phyloP scores from a whole-genome alignment of 2,329 filamentous ascomycete genomes.

The Colletotrichum sp. region DNA sequence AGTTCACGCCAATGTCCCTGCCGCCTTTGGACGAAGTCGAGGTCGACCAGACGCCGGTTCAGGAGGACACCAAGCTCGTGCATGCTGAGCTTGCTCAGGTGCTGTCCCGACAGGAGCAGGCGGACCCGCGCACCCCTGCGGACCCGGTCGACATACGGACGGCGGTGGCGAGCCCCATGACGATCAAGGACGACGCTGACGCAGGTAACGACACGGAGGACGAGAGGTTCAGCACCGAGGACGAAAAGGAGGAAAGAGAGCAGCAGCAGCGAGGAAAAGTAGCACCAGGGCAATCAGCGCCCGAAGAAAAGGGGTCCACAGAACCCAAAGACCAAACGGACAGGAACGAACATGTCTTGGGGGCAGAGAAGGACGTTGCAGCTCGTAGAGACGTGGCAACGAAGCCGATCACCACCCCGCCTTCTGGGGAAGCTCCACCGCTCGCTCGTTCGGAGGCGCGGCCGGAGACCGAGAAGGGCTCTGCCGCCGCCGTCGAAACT shows the following conservation, averaged over 20 bases:
- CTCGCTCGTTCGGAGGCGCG: not conserved
- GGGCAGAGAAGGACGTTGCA: not conserved
- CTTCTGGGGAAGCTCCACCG: not conserved
- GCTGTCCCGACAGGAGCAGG: not conserved
- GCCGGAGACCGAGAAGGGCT: not conserved
- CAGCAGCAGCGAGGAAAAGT: not conserved
- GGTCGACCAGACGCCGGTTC: not conserved
- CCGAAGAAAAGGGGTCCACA: constrained; percentile 21
- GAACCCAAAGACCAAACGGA: constrained; percentile 17
- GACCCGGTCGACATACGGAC: not conserved
- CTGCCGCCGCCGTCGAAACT: not conserved
- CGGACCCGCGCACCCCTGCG: not conserved
- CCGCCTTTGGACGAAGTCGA: not conserved
- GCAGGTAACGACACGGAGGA: not conserved
- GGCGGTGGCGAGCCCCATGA: not conserved
- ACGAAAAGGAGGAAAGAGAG: not conserved
- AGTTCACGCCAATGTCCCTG: constrained; percentile 7
- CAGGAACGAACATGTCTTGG: not conserved
- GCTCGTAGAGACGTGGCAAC: not conserved
- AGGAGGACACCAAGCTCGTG: not conserved
- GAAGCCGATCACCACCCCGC: not conserved
- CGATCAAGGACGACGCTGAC: not conserved
- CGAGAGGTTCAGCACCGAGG: not conserved
- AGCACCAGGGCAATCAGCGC: constrained; percentile 11
- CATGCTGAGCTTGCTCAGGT: not conserved